These are phyloP conservation scores for Nothophytophthora sp. DNA, from an alignment of 352 stramenopile genomes.

Conservation along the genomic window DNA sequence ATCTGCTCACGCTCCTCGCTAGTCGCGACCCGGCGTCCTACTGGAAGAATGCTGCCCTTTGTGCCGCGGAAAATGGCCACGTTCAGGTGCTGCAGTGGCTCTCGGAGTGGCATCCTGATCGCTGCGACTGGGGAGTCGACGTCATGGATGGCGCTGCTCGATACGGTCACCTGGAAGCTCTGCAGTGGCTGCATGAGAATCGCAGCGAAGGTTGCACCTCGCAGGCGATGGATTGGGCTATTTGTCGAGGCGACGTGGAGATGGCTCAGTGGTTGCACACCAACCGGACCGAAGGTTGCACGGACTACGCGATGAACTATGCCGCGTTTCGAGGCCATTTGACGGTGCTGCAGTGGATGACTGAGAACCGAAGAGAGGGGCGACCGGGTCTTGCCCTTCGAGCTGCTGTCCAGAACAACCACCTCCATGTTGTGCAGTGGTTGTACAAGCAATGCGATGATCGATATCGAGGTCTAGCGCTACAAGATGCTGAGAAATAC, in stretches of 20 bases:
- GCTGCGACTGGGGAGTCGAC: constrained; percentile 1
- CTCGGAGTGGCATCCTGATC: not conserved
- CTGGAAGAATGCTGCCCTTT: constrained; percentile 6
- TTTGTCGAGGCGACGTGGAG: constrained; percentile 5
- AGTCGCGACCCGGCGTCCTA: not conserved
- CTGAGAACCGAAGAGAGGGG: constrained; percentile 31
- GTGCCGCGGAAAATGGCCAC: constrained; percentile 22
- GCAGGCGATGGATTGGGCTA: constrained; percentile 12
- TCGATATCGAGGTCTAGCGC: not conserved
- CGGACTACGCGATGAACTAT: constrained; percentile 17
- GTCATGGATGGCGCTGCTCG: constrained; percentile 15
- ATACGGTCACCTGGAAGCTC: constrained; percentile 1
- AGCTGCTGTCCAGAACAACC: constrained; percentile 10
- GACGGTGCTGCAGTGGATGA: constrained; percentile 37
- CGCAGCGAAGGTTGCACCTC: constrained; percentile 13
- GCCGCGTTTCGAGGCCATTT: constrained; percentile 16
- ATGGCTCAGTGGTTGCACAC: constrained; percentile 14
- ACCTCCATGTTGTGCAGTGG: constrained; percentile 10
- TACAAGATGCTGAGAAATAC: not conserved
- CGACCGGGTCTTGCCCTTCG: not conserved
- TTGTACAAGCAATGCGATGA: not conserved
- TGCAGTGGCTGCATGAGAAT: constrained; percentile 14
- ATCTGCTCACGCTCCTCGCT: constrained; percentile 5
- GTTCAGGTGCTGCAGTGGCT: too few species aligned
- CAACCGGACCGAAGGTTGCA: constrained; percentile 5